phyloP scores from a whole-genome alignment of 1,139 yeast genomes.

The Taiozyma sp. region DNA sequence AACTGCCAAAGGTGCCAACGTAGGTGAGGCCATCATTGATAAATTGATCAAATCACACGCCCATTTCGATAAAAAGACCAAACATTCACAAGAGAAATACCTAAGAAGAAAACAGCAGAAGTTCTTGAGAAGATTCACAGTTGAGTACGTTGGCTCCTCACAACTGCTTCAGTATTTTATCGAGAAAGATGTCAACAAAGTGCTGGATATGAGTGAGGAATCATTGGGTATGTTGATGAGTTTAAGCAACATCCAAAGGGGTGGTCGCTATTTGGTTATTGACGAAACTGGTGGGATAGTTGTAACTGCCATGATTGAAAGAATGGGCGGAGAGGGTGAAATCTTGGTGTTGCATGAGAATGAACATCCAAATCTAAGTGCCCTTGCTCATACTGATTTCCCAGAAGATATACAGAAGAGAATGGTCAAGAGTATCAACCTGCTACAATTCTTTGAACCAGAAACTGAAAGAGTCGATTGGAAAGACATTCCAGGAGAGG shows the following conservation, averaged over 20 bases:
- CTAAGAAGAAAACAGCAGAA: constrained; percentile 88
- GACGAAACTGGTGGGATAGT: constrained; percentile 92
- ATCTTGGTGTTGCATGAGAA: constrained; percentile 83
- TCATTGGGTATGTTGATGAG: constrained; percentile 72
- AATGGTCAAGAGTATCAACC: constrained; percentile 66
- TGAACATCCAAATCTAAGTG: constrained; percentile 82
- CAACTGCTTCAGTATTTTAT: constrained; percentile 68
- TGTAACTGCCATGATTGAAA: constrained; percentile 78
- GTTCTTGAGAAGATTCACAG: constrained; percentile 79
- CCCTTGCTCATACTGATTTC: constrained; percentile 62
- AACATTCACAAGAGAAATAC: constrained; percentile 88
- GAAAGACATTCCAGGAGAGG: constrained; percentile 46
- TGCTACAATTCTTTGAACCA: constrained; percentile 83
- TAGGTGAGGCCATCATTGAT: constrained; percentile 81
- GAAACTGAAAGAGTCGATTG: constrained; percentile 51
- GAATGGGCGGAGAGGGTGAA: constrained; percentile 82
- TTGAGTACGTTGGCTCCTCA: constrained; percentile 75
- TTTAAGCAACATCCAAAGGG: constrained; percentile 79
- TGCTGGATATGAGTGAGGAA: constrained; percentile 83
- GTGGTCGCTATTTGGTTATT: constrained; percentile 80
- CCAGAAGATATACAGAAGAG: constrained; percentile 45
- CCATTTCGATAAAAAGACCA: constrained; percentile 84
- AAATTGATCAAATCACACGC: constrained; percentile 79
- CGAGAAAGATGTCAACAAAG: constrained; percentile 67
- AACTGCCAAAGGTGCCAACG: constrained; percentile 53